phyloP scores from a whole-genome alignment of 2,329 filamentous ascomycete species.

The Pseudogymnoascus sp. region DNA sequence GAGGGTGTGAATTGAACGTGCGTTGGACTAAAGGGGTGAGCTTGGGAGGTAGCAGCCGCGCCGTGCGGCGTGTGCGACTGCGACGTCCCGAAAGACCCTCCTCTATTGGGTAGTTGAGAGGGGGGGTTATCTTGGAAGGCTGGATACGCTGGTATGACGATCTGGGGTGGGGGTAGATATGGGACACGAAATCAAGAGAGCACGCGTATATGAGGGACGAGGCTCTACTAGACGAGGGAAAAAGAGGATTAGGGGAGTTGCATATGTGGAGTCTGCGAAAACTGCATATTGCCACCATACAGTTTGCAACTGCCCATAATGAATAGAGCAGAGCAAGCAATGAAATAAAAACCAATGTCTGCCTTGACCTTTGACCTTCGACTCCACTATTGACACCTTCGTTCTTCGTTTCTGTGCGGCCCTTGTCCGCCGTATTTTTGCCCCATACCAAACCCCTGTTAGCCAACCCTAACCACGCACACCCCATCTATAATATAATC shows the following conservation, averaged over 20 bases:
- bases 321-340: background rate
- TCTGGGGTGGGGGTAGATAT: background rate
- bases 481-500: slow-evolving; percentile 1
- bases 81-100: background rate
- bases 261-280: slow-evolving; percentile 4
- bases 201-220: background rate
- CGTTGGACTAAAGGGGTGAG: slow-evolving; percentile 12
- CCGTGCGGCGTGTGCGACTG: background rate
- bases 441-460: background rate
- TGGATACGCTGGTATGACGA: background rate
- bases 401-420: no score
- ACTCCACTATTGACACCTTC: background rate
- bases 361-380: background rate
- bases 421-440: background rate
- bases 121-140: background rate
- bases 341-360: background rate
- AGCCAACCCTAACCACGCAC: background rate
- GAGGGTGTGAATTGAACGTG: slow-evolving; percentile 22
- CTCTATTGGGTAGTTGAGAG: slow-evolving; percentile 11
- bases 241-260: background rate
- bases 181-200: slow-evolving; percentile 3
- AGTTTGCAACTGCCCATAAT: background rate
- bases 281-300: background rate
- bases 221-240: background rate
- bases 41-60: background rate